Evolutionary conservation across 2,329 filamentous ascomycete species (phyloP), one percentile per base, ranked within the genome.

Genomic region (Dichotomopilus funicola): DNA sequence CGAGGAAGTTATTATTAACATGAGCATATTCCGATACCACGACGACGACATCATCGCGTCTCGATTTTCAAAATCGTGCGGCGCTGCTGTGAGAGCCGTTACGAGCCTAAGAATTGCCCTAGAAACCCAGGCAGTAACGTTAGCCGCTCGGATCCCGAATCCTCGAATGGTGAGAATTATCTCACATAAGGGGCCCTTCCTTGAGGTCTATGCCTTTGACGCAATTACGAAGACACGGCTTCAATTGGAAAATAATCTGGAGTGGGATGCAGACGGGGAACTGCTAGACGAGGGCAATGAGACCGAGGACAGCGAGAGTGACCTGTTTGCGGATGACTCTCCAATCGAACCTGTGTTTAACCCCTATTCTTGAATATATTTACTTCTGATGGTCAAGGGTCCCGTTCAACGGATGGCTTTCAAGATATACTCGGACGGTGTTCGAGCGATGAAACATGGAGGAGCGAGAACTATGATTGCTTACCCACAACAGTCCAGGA

Each of bases 171-270:
- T 53, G 8, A 53, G 54, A 46, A 12, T 56, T 9, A 50, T 56
- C 4, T 49, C 44, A 1, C 49, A 56, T n/a, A 34, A 44, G 33
- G 12, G 53, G 5, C 54, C 54, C n/a, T 53, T 40, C 35, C 40
- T 53, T 9, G 13, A 42, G 1, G 12, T 53, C 7, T 38, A 27
- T 38, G 49, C 44, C 7, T 53, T 56, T 46, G 54, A 56, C 38
- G 54, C 44, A 2, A 38, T 56, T 1, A 49, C 35, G 61, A 46
- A 50, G 46, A 11, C 60, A 13, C 46, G 37, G 7, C 9, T 41
- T 33, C 47, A 6, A 4, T n/a, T 49, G 8, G 10, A n/a, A 13
- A 33, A 41, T n/a, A 66, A 51, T 64, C 54, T 6, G 41, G 48
- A 8, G 52, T 65, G 9, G 57, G 55, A 55, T 59, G 40, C 31